phyloP scores from a whole-genome alignment of 257 asterid species.

The Solanum bulbocastanum region DNA sequence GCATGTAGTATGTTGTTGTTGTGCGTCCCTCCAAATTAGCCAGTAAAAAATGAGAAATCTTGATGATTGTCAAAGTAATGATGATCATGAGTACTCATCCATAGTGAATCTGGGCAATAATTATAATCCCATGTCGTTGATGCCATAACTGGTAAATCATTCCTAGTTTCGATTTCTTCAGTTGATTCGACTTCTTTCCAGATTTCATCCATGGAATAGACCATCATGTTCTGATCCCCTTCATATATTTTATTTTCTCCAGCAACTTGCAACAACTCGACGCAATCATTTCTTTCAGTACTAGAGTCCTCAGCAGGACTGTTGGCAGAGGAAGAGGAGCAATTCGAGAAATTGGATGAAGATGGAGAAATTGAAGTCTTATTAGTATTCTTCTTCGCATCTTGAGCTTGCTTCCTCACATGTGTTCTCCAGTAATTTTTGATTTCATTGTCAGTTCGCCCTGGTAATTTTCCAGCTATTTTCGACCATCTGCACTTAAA shows the following conservation, averaged over 20 bases:
- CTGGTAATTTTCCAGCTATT: constrained; percentile 81
- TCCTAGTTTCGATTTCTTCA: constrained; percentile 16
- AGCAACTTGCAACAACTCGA: background rate
- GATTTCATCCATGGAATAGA: constrained; percentile 66
- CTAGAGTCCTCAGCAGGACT: constrained; percentile 12
- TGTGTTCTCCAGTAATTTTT: constrained; percentile 94
- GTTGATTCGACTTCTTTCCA: constrained; percentile 69
- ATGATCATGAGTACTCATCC: constrained; percentile 15
- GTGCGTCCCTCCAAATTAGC: background rate
- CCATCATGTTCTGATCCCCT: constrained; percentile 12
- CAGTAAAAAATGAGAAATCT: background rate
- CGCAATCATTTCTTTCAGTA: constrained; percentile 27
- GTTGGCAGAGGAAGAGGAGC: constrained; percentile 26
- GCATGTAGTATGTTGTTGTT: background rate
- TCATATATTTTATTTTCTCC: constrained; percentile 8
- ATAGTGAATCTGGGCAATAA: constrained; percentile 30
- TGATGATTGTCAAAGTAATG: background rate
- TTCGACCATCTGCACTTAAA: constrained; percentile 66
- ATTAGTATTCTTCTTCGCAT: constrained; percentile 29
- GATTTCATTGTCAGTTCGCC: constrained; percentile 92
- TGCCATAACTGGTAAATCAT: constrained; percentile 3
- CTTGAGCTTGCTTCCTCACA: constrained; percentile 80
- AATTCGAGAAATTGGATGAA: constrained; percentile 25
- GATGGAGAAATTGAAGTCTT: constrained; percentile 2
- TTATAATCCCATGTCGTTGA: constrained; percentile 51